phyloP scores from a whole-genome alignment of 352 stramenopile genomes.

The Globisporangium canariense region DNA sequence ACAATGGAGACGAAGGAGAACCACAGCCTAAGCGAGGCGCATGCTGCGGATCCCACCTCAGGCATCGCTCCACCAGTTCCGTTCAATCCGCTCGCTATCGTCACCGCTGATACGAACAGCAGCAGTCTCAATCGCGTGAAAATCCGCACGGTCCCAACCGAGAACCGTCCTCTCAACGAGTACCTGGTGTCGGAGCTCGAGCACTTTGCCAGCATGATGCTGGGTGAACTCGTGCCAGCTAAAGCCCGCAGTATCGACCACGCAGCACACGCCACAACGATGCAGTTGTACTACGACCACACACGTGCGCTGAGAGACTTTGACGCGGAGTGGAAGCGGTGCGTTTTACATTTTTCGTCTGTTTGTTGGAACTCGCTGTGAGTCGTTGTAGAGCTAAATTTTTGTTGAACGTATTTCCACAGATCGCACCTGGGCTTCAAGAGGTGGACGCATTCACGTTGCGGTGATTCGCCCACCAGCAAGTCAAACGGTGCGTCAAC shows the following conservation, averaged over 20 bases:
- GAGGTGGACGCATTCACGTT: neutral
- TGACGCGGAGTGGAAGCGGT: conserved; percentile 52
- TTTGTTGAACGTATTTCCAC: neutral
- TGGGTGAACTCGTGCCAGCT: conserved; percentile 13
- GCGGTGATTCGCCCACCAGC: neutral
- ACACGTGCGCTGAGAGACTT: conserved; percentile 47
- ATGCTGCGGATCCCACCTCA: neutral
- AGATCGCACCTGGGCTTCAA: conserved; percentile 8
- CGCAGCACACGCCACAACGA: conserved; percentile 32
- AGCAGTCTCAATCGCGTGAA: neutral
- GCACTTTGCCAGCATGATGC: conserved; percentile 33
- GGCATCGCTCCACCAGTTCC: neutral
- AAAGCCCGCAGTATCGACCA: conserved; percentile 16
- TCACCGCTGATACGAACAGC: neutral
- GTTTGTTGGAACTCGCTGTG: conserved; percentile 9
- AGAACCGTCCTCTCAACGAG: conserved; percentile 43
- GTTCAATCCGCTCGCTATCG: neutral
- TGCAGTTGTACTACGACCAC: conserved; percentile 50
- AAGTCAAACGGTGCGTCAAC: neutral
- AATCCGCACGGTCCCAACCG: conserved; percentile 22
- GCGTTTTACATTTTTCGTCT: conserved; percentile 2
- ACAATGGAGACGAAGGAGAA: neutral
- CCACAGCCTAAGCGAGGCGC: neutral
- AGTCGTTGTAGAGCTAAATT: conserved; percentile 11
- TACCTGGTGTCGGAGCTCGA: conserved; percentile 50